Evolutionary conservation across 352 stramenopile species (phyloP).

Genomic region (Phytopythium chamaehyphon): DNA sequence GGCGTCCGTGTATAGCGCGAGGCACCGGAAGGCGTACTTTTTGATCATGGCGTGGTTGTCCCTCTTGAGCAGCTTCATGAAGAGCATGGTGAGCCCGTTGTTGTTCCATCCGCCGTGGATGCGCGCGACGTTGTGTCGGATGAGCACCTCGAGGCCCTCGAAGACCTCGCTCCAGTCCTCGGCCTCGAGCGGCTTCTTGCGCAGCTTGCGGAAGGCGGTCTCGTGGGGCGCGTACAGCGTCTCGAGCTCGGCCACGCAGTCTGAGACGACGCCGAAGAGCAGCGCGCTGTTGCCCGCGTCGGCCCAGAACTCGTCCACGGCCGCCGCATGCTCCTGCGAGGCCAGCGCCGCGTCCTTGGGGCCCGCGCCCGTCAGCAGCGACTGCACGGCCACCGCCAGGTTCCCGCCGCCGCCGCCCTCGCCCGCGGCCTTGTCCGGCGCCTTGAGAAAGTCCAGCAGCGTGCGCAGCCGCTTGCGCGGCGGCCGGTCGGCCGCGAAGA

Average conservation of each 20-base stretch:
- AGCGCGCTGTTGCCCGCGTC: constrained; percentile 62
- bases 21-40: constrained; percentile 85
- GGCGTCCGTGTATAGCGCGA: constrained; percentile 79
- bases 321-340: constrained; percentile 36
- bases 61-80: constrained; percentile 78
- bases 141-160: constrained; percentile 77
- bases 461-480: constrained; percentile 82
- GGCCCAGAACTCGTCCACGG: constrained; percentile 72
- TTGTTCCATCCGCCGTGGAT: constrained; percentile 82
- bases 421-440: constrained; percentile 22
- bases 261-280: constrained; percentile 75
- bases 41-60: constrained; percentile 89
- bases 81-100: constrained; percentile 75
- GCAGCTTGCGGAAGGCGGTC: constrained; percentile 74
- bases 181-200: constrained; percentile 75
- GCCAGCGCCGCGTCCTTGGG: constrained; percentile 38
- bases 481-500: constrained; percentile 77
- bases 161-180: constrained; percentile 90
- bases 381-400: constrained; percentile 67
- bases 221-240: constrained; percentile 79
- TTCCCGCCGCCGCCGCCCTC: constrained; percentile 33
- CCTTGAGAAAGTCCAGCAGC: constrained; percentile 83
- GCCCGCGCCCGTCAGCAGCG: constrained; percentile 39
- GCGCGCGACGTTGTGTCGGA: constrained; percentile 63
- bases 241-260: constrained; percentile 83